phyloP scores from a whole-genome alignment of 2,329 filamentous ascomycete genomes.

The Cercospora beticola region DNA sequence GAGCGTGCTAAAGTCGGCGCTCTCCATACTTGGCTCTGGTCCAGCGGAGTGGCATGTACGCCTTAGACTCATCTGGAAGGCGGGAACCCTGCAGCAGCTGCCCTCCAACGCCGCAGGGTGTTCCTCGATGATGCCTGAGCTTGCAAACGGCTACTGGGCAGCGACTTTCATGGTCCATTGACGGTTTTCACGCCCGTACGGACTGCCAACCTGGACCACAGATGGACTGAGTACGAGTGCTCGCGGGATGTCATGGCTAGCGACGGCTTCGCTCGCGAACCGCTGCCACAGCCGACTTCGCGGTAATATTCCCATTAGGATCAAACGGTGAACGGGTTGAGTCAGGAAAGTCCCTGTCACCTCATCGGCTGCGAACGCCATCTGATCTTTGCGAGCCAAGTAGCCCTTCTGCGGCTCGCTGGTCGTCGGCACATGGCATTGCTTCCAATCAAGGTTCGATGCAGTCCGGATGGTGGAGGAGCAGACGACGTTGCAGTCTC shows the following conservation, averaged over 20 bases:
- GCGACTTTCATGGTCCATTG: neutral
- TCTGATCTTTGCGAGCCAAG: neutral
- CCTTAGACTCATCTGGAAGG: neutral
- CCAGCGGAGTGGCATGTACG: neutral
- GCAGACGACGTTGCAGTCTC: neutral
- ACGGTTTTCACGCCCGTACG: neutral
- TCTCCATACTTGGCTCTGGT: neutral
- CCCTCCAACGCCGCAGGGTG: neutral
- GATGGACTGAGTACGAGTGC: neutral
- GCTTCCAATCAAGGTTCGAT: neutral
- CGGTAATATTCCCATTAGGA: neutral
- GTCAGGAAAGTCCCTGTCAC: neutral
- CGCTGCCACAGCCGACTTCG: neutral
- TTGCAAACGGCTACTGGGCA: neutral
- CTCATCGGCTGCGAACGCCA: neutral
- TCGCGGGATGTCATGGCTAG: neutral
- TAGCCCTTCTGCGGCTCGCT: neutral
- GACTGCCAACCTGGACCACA: neutral
- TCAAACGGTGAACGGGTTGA: slow-evolving; percentile 6
- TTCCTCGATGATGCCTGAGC: neutral
- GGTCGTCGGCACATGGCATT: neutral
- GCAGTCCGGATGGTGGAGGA: neutral
- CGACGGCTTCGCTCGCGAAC: neutral
- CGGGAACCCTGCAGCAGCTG: neutral
- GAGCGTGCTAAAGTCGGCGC: slow-evolving; percentile 9